Evolutionary conservation across 2,329 filamentous ascomycete genomes (phyloP).

Genomic region (Alternaria triticina): DNA sequence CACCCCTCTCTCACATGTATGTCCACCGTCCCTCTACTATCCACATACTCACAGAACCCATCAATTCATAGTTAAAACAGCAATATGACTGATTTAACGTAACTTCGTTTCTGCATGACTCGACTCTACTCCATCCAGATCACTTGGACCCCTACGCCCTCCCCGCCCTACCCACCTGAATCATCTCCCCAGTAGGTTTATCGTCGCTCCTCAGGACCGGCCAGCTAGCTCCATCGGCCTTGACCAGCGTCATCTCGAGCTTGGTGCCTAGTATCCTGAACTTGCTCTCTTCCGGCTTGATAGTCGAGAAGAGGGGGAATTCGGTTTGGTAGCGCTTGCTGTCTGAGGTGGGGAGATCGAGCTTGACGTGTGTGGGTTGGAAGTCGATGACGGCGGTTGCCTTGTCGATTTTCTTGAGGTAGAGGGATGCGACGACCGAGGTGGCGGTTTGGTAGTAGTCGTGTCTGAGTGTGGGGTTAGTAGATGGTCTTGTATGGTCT

Average conservation of each 20-base stretch:
- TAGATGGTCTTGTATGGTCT: not conserved
- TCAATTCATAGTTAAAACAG: too few relatives aligned
- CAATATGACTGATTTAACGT: not conserved
- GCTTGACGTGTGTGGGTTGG: conserved; percentile 64
- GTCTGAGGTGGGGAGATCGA: conserved; percentile 88
- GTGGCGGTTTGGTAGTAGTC: conserved; percentile 95
- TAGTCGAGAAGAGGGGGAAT: conserved; percentile 76
- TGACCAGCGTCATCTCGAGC: conserved; percentile 77
- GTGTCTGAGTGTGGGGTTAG: conserved; percentile 57
- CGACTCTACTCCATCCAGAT: too few relatives aligned
- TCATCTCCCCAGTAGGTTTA: conserved; percentile 74
- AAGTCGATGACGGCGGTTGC: conserved; percentile 76
- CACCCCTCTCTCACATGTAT: conserved; percentile 1
- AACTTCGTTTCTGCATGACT: conserved; percentile 4
- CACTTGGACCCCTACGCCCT: conserved; percentile 25
- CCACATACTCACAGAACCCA: too few relatives aligned
- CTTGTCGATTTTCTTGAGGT: conserved; percentile 96
- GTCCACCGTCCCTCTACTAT: too few relatives aligned
- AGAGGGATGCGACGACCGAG: conserved; percentile 87
- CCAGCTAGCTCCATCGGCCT: conserved; percentile 81
- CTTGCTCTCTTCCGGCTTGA: conserved; percentile 76
- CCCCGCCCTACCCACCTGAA: conserved; percentile 84
- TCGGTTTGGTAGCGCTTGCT: conserved; percentile 79
- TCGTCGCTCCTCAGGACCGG: conserved; percentile 84
- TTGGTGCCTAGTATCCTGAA: conserved; percentile 90